Percentiles rank a stretch among this genome's conserved stretches.
Conservation (phyloP, 108 stramenopile genomes). For the Mayamaea pseudoterrestris region DNA sequence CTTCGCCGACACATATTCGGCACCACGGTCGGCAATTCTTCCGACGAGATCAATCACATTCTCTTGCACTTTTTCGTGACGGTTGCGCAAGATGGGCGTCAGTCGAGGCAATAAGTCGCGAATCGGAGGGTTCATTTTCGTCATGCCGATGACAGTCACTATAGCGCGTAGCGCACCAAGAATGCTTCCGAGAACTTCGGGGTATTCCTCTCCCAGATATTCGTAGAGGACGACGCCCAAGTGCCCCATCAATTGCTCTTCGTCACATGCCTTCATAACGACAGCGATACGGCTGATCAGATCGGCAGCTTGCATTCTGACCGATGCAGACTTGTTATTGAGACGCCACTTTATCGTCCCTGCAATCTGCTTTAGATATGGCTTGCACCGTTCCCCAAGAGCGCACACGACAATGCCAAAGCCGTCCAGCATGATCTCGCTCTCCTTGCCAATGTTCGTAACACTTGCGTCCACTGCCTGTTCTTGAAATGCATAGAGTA, state of each 20-base stretch:
- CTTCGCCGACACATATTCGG: conserved; percentile 91
- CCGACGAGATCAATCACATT: conserved; percentile 96
- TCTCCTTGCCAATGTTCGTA: conserved; percentile 53
- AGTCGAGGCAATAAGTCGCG: conserved; percentile 93
- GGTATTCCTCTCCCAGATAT: conserved; percentile 98
- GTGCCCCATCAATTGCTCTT: conserved; percentile 98
- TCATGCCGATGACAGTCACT: conserved; percentile 98
- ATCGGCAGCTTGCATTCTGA: conserved; percentile 99
- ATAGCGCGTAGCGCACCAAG: conserved; percentile 91
- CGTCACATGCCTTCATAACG: conserved; percentile 94
- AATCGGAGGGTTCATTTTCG: conserved; percentile 96
- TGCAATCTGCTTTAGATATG: conserved; percentile 96
- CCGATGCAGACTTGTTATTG: conserved; percentile 94
- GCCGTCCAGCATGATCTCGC: conserved; percentile 91
- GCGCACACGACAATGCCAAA: conserved; percentile 96
- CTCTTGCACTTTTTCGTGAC: conserved; percentile 98
- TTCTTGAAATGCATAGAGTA: conserved; percentile 98
- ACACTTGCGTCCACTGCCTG: conserved; percentile 82
- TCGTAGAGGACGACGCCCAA: conserved; percentile 98
- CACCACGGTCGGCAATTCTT: conserved; percentile 95
- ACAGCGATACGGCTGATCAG: conserved; percentile 95
- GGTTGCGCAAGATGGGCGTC: conserved; percentile 97
- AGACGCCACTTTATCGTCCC: conserved; percentile 98
- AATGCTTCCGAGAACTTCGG: conserved; percentile 93
- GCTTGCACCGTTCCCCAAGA: conserved; percentile 91